Evolutionary conservation across 1,284 basidiomycete species (phyloP).

Genomic region (Ustilago esculenta): DNA sequence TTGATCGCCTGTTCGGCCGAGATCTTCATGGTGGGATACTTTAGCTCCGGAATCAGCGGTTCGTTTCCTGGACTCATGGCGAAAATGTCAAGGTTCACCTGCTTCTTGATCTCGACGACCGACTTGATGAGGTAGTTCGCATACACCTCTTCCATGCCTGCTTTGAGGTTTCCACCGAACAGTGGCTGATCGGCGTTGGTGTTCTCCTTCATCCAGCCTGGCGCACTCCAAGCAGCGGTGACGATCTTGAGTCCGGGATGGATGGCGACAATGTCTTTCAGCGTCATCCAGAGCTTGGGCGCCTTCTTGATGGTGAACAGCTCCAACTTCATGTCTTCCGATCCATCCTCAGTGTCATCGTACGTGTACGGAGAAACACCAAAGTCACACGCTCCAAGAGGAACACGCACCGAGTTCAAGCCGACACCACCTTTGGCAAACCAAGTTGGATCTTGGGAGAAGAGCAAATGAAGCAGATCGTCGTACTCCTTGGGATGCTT

Average conservation of each 20-base stretch:
- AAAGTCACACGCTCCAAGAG: constrained; percentile 54
- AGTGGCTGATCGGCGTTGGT: constrained; percentile 25
- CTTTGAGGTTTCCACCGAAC: constrained; percentile 42
- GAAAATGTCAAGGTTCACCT: constrained; percentile 25
- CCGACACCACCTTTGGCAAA: constrained; percentile 36
- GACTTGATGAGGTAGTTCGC: constrained; percentile 47
- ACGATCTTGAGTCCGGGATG: constrained; percentile 39
- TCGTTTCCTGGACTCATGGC: constrained; percentile 46
- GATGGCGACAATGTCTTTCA: constrained; percentile 39
- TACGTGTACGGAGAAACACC: constrained; percentile 47
- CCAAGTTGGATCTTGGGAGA: constrained; percentile 40
- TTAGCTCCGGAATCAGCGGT: constrained; percentile 22
- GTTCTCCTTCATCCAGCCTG: constrained; percentile 56
- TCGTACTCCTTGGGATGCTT: constrained; percentile 44
- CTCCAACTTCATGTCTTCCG: constrained; percentile 29
- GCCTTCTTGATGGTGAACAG: constrained; percentile 51
- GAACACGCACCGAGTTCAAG: constrained; percentile 44
- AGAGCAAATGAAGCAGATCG: constrained; percentile 49
- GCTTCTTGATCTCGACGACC: constrained; percentile 31
- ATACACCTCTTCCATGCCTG: constrained; percentile 35
- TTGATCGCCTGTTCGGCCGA: constrained; percentile 18
- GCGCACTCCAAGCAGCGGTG: constrained; percentile 46
- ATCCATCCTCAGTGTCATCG: constrained; percentile 52
- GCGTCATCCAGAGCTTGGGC: constrained; percentile 49
- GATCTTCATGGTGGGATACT: constrained; percentile 48